Evolutionary conservation across 768 basidiomycete species (phyloP).

Genomic region (Plicaturopsis crispa): DNA sequence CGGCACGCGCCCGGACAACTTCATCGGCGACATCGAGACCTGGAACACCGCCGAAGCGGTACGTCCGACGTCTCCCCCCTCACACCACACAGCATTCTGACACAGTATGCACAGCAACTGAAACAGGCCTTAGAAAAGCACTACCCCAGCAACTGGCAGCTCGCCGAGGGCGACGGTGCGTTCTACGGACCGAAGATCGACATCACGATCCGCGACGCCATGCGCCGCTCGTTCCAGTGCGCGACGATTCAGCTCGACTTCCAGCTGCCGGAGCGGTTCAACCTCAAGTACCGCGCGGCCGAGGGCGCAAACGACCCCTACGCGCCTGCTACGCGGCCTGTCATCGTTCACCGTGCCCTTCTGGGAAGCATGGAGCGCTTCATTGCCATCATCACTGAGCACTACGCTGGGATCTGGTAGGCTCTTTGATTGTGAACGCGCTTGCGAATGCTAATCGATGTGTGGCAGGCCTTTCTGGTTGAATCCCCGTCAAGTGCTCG

Average conservation of each 20-base stretch:
- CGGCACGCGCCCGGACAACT: conserved; percentile 94
- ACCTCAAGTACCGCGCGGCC: conserved; percentile 82
- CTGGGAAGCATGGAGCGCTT: conserved; percentile 91
- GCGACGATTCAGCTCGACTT: conserved; percentile 99
- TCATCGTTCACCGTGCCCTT: conserved; percentile 98
- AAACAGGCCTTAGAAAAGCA: conserved; percentile 75
- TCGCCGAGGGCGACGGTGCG: conserved; percentile 95
- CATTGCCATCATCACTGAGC: conserved; percentile 95
- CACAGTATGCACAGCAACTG: conserved; percentile 56
- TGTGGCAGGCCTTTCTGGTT: conserved; percentile 90
- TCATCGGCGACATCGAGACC: conserved; percentile 79
- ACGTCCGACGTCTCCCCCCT: conserved; percentile 12
- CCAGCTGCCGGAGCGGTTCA: conserved; percentile 95
- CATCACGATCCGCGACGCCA: conserved; percentile 90
- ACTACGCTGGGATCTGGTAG: conserved; percentile 96
- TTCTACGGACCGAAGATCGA: conserved; percentile 99
- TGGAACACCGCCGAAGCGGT: conserved; percentile 89
- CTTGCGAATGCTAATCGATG: neutral
- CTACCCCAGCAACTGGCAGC: conserved; percentile 83
- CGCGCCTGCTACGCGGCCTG: conserved; percentile 65
- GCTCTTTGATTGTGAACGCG: conserved; percentile 13
- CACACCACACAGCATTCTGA: conserved; percentile 1
- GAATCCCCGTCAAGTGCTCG: conserved; percentile 90
- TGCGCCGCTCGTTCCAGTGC: conserved; percentile 92
- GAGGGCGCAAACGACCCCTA: conserved; percentile 57